These are phyloP conservation scores for Handroanthus guayacan DNA, from an alignment of 257 asterid species.

Conservation along the genomic window DNA sequence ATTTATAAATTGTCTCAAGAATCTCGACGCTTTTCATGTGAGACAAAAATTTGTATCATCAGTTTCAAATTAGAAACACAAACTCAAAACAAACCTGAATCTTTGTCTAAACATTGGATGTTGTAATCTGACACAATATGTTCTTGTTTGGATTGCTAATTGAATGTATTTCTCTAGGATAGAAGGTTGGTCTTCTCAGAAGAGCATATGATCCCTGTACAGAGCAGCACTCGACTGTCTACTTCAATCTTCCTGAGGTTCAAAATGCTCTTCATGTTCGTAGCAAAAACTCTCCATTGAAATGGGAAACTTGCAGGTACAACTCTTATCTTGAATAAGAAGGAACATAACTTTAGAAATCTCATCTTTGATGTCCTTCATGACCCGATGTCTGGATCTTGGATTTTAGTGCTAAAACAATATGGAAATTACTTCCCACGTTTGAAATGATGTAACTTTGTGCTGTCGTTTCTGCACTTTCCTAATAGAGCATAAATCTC, in stretches of 20 bases:
- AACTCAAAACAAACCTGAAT: neutral
- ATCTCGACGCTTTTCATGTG: too few species aligned
- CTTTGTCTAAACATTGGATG: constrained; percentile 4
- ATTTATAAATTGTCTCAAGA: too few species aligned
- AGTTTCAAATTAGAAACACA: neutral
- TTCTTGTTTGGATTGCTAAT: constrained; percentile 36
- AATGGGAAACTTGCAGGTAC: constrained; percentile 93
- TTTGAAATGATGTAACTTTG: too few species aligned
- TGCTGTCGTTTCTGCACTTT: too few species aligned
- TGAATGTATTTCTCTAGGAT: constrained; percentile 37
- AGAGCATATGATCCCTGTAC: constrained; percentile 91
- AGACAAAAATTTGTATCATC: too few species aligned
- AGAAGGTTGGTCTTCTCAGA: constrained; percentile 68
- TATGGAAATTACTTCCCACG: too few species aligned
- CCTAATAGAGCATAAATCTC: too few species aligned
- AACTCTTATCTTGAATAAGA: neutral
- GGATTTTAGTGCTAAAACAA: too few species aligned
- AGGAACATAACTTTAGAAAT: neutral
- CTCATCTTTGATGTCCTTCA: neutral
- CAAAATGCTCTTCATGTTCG: constrained; percentile 85
- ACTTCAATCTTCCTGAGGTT: constrained; percentile 96
- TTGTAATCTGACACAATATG: constrained; percentile 13
- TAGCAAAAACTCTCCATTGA: constrained; percentile 47
- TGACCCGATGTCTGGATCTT: too few species aligned
- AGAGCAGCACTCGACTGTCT: constrained; percentile 71